A percentile compares a stretch with the other conserved stretches of the same genome.
These are phyloP conservation scores for Neoboletus brunneissimus DNA, from an alignment of 768 basidiomycete species.

Conservation along the genomic window DNA sequence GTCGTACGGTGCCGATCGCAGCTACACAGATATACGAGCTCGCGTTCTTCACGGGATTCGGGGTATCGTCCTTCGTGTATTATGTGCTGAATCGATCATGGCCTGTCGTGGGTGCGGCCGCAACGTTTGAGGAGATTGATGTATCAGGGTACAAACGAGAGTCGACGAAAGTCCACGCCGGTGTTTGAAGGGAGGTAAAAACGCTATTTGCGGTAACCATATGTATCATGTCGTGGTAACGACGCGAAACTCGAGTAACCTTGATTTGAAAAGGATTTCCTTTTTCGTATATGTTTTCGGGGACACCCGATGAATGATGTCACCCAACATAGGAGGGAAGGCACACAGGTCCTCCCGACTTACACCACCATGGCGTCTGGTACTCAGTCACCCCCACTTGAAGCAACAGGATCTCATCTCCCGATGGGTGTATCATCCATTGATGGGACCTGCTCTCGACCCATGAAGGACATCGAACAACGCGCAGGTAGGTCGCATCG, in stretches of 20 bases:
- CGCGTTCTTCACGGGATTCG: conserved; percentile 85
- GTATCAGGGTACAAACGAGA: conserved; percentile 33
- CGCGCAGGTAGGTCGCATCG: conserved; percentile 38
- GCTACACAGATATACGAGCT: conserved; percentile 74
- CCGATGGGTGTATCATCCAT: conserved; percentile 51
- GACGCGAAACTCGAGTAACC: neutral
- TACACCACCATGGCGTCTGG: conserved; percentile 32
- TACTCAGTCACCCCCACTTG: conserved; percentile 56
- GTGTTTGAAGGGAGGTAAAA: neutral
- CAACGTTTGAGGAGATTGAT: conserved; percentile 47
- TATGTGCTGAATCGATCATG: conserved; percentile 54
- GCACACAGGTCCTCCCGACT: no score
- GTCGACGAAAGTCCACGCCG: neutral
- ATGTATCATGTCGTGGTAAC: neutral
- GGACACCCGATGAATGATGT: conserved; percentile 27
- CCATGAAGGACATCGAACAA: conserved; percentile 42
- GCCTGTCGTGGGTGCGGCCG: conserved; percentile 50
- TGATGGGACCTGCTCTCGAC: conserved; percentile 34
- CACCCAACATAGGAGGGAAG: conserved; percentile 6
- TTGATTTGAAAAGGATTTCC: conserved; percentile 4
- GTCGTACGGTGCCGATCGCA: conserved; percentile 57
- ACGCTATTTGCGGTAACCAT: neutral
- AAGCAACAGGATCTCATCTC: conserved; percentile 43
- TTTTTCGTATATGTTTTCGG: conserved; percentile 21
- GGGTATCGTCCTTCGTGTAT: conserved; percentile 65